A percentile compares a stretch with the other conserved stretches of the same genome.
Evolutionary conservation across 371 early-diverging fungal genomes (phyloP).

Genomic region (Mycotypha africana): DNA sequence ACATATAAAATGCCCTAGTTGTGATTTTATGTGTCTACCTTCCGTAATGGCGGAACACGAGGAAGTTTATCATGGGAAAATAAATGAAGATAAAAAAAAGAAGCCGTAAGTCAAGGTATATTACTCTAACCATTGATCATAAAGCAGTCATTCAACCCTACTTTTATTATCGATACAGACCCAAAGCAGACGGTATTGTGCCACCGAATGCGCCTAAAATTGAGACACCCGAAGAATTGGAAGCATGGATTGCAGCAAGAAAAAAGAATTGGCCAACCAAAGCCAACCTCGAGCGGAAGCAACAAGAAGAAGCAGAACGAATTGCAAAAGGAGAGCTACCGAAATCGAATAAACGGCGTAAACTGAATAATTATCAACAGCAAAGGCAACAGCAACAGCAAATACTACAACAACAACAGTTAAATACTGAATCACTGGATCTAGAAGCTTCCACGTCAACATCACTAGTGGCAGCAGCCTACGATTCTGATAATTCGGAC

Average conservation of each 20-base stretch:
- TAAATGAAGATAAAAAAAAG: conserved; percentile 16
- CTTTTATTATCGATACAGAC: not conserved
- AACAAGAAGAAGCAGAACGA: conserved; percentile 22
- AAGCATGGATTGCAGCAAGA: conserved; percentile 63
- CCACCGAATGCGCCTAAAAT: conserved; percentile 42
- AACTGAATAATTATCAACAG: conserved; percentile 1
- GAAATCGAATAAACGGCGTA: conserved; percentile 4
- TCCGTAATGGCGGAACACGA: conserved; percentile 23
- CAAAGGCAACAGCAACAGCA: conserved; percentile 6
- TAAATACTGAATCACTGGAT: too few relatives aligned
- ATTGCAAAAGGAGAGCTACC: conserved; percentile 26
- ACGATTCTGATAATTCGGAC: conserved; percentile 15
- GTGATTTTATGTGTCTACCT: conserved; percentile 21
- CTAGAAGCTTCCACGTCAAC: not conserved
- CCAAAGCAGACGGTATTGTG: conserved; percentile 40
- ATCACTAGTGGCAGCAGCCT: conserved; percentile 6
- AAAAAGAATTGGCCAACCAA: conserved; percentile 65
- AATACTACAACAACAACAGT: too few relatives aligned
- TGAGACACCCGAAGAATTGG: conserved; percentile 58
- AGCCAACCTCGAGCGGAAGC: conserved; percentile 51
- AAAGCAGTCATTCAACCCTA: not conserved
- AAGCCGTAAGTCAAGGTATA: conserved; percentile 7
- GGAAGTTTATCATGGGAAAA: conserved; percentile 23
- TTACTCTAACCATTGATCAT: not conserved
- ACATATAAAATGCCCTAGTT: conserved; percentile 32